These are phyloP conservation scores for Torrubiella hemipterigena DNA, from an alignment of 2,329 filamentous ascomycete species.

Conservation along the genomic window DNA sequence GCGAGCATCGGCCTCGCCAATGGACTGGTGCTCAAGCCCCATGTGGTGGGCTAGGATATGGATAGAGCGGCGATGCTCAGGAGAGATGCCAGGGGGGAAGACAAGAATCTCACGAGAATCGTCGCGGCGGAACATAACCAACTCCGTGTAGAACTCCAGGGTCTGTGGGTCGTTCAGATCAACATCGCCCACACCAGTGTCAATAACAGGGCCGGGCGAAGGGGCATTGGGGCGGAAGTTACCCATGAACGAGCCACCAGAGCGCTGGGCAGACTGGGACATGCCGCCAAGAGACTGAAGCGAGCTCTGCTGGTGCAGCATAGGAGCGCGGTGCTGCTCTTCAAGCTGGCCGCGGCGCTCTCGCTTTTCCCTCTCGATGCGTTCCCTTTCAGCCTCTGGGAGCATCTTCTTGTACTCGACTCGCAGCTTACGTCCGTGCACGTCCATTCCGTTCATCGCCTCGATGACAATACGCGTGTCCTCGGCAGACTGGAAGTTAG, in stretches of 20 bases:
- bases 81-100: slow-evolving; percentile 70
- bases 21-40: slow-evolving; percentile 81
- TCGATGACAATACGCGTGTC: slow-evolving; percentile 91
- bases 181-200: slow-evolving; percentile 41
- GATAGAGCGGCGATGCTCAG: slow-evolving; percentile 76
- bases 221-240: slow-evolving; percentile 14
- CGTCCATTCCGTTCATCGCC: slow-evolving; percentile 86
- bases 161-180: slow-evolving; percentile 87
- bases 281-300: slow-evolving; percentile 64
- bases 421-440: slow-evolving; percentile 85
- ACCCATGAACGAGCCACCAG: slow-evolving; percentile 30
- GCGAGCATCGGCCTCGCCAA: slow-evolving; percentile 74
- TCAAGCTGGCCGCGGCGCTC: slow-evolving; percentile 92
- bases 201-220: slow-evolving; percentile 2
- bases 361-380: slow-evolving; percentile 93
- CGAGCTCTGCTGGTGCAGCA: slow-evolving; percentile 75
- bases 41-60: slow-evolving; percentile 94
- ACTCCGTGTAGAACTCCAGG: slow-evolving; percentile 79
- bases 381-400: slow-evolving; percentile 82
- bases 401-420: slow-evolving; percentile 99
- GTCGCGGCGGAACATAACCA: slow-evolving; percentile 80
- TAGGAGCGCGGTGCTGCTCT: slow-evolving; percentile 77
- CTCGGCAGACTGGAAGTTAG: slow-evolving; percentile 92
- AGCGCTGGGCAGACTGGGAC: slow-evolving; percentile 48
- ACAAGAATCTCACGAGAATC: slow-evolving; percentile 65